Evolutionary conservation across 257 asterid species (phyloP), one percentile per base, ranked within the genome.

Genomic region (Ilex asprella): DNA sequence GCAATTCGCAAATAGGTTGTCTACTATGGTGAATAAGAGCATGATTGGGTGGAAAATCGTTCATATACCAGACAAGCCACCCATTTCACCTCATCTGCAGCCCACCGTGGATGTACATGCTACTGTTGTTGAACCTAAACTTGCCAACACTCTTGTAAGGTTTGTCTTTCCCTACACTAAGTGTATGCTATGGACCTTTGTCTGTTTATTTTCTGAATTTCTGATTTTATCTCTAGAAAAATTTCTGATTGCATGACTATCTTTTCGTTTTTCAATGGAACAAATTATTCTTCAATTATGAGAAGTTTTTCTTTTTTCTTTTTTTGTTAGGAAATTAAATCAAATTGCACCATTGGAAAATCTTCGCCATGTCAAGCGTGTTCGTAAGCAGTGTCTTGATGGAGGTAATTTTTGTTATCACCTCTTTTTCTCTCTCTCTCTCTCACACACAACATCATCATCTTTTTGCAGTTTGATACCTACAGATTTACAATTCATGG

Each of bases 281-380:
- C 0, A 21, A 21, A 21, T 44, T 62, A 3, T 52, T 27, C 55
- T 21, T 12, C 3, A 15, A 31, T 31, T 27, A 32, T 52, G 6
- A 44, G 55, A 51, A 60, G 56, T 55, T 51, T 10, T 9, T 31
- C 12, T 57, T 12, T 39, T 21, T n/a, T 6, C 43, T 7, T 67
- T 67, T 31, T 68, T 55, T 77, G 53, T 58, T 57, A 89, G 96
- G 88, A 88, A 84, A 71, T 77, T 92, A 69, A 91, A 84, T 78
- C 82, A 76, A 41, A 72, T 80, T 63, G 88, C 94, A 21, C 95
- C 97, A 30, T 58, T 91, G 80, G 97, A 92, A 76, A 94, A 81
- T 72, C 83, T 86, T 69, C 95, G 90, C 69, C 98, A 91, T 72
- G 95, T 88, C 66, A 91, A 86, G 84, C 91, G 97, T 39, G 71